Base-by-base conservation (phyloP, 2,329 filamentous ascomycete genomes). In the Apiospora aurea region DNA sequence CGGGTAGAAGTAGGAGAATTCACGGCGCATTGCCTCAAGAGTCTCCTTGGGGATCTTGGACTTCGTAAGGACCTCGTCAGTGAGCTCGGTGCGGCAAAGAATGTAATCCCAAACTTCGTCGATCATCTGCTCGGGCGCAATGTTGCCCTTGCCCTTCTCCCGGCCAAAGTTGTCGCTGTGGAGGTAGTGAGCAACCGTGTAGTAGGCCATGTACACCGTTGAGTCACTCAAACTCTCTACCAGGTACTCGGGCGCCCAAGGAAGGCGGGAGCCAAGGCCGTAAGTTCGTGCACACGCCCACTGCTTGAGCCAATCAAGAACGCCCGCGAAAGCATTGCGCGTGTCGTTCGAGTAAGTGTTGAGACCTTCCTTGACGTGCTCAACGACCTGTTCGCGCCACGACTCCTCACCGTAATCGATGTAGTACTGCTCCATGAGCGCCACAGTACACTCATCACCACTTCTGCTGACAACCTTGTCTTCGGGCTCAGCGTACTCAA, bases 1-100 rank as follows among this genome's bases (percentile, higher is more conserved):
- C 53, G 96, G 96, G 82, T 98, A 99, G 87, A 94, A 98, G 88
- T 98, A 99, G 82, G 96, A 93, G 78, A 98, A 98, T 78, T 97
- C 94, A 79, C 95, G 90, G 73, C 95, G 90, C 93, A 99, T 93
- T 53, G 89, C 88, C 79, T 94, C 89, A 64, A 99, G 87, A 3
- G 89, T 89, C 73, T 92, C 90, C 82, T 92, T 90, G 73, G 91
- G 87, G 73, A 98, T 97, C 51, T 91, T 91, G 72, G 90, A 93
- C 72, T 89, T 85, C 74, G 84, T 80, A 69, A 92, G 81, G 49
- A 94, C 84, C 21, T 92, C 90, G 41, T 95, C 89, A 74, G 87
- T 88, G 71, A 92, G 82, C 68, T 94, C 91, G 24, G 91, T 90
- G 71, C 94, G 91, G 80, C 90, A 92, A 85, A 98, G 98, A 76